Evolutionary conservation across 805 yeast species (phyloP).

Genomic region (Ogataea paraovalis): DNA sequence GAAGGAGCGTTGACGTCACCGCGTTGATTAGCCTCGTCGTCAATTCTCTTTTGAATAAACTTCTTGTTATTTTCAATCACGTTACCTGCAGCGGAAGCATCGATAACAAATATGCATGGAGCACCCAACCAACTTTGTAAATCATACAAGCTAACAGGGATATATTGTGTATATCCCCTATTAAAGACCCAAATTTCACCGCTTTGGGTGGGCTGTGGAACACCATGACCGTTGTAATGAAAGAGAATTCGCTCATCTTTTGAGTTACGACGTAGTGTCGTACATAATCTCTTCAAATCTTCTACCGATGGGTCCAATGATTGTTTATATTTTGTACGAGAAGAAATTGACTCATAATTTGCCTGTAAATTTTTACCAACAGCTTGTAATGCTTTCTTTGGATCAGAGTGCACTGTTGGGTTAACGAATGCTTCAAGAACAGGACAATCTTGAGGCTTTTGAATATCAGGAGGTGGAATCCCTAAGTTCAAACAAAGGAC

Average conservation of each 20-base stretch:
- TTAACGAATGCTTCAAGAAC: slow-evolving; percentile 91
- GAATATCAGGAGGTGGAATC: slow-evolving; percentile 95
- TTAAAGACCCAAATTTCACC: slow-evolving; percentile 99
- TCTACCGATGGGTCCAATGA: slow-evolving; percentile 93
- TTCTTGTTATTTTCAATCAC: slow-evolving; percentile 84
- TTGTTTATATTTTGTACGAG: slow-evolving; percentile 86
- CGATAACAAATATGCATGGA: slow-evolving; percentile 92
- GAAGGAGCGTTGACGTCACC: slow-evolving; percentile 50
- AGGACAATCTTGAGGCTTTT: slow-evolving; percentile 91
- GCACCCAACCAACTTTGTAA: slow-evolving; percentile 97
- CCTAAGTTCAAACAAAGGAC: slow-evolving; percentile 89
- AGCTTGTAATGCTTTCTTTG: slow-evolving; percentile 85
- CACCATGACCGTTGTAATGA: slow-evolving; percentile 98
- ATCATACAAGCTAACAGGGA: slow-evolving; percentile 93
- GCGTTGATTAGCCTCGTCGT: slow-evolving; percentile 70
- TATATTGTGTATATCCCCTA: slow-evolving; percentile 94
- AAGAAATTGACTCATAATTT: slow-evolving; percentile 84
- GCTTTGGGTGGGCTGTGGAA: slow-evolving; percentile 91
- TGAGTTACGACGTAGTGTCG: slow-evolving; percentile 81
- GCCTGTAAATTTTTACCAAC: slow-evolving; percentile 84
- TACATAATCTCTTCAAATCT: slow-evolving; percentile 88
- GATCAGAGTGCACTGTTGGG: slow-evolving; percentile 74
- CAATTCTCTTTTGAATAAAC: slow-evolving; percentile 85
- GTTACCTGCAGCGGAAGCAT: slow-evolving; percentile 92
- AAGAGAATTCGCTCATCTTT: slow-evolving; percentile 90